Evolutionary conservation across 768 basidiomycete genomes (phyloP).

Genomic region (Rhodotorula babjevae): DNA sequence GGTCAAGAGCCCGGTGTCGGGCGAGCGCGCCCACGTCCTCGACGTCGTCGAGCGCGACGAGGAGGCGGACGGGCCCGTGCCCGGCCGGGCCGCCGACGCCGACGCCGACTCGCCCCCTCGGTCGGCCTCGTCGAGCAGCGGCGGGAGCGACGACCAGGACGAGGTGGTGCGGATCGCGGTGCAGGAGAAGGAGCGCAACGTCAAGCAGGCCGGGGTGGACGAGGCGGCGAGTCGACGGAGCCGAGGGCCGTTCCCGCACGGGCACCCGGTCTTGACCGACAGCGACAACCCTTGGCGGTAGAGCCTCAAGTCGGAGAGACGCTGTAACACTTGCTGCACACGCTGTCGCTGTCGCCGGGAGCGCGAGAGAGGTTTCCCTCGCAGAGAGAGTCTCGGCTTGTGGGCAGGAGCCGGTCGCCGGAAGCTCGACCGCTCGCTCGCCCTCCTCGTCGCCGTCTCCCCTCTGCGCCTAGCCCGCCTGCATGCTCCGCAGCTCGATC

Average conservation of each 20-base stretch:
- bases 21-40: background rate
- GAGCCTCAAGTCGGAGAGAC: background rate
- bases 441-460: too few relatives aligned
- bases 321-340: too few relatives aligned
- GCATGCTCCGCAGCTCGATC: background rate
- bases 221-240: background rate
- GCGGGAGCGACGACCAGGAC: background rate
- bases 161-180: constrained; percentile 19
- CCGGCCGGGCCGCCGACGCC: background rate
- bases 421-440: too few relatives aligned
- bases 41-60: constrained; percentile 20
- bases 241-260: background rate
- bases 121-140: too few relatives aligned
- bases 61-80: constrained; percentile 5
- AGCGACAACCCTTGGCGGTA: constrained; percentile 23
- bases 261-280: background rate
- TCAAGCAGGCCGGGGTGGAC: constrained; percentile 7
- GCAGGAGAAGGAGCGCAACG: constrained; percentile 2
- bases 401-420: too few relatives aligned
- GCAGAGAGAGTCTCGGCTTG: too few relatives aligned
- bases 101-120: background rate
- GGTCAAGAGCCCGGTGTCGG: background rate
- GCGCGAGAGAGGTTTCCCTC: too few relatives aligned
- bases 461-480: too few relatives aligned
- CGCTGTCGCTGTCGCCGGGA: too few relatives aligned